A percentile compares a stretch with the other conserved stretches of the same genome.
These are phyloP conservation scores for Xerocomus minutiporus DNA, from an alignment of 1,284 basidiomycete species.

Conservation along the genomic window DNA sequence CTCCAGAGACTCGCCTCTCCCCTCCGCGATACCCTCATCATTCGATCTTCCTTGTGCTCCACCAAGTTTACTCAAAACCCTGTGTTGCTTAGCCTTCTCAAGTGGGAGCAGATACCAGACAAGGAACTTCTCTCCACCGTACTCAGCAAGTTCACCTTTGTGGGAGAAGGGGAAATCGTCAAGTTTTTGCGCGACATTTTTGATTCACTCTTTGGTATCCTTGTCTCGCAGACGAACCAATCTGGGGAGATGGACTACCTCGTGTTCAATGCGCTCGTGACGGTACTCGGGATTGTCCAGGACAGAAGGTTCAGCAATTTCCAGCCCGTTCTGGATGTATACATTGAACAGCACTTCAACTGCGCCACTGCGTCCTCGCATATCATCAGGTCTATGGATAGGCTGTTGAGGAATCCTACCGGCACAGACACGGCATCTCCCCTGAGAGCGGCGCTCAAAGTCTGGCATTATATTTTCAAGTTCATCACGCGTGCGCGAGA, in stretches of 20 bases:
- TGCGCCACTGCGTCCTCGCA: conserved; percentile 75
- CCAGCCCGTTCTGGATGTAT: conserved; percentile 87
- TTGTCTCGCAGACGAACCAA: conserved; percentile 73
- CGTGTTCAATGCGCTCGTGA: conserved; percentile 89
- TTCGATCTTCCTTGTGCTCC: conserved; percentile 90
- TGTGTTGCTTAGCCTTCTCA: conserved; percentile 76
- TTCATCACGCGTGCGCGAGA: conserved; percentile 88
- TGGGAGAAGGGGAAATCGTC: conserved; percentile 89
- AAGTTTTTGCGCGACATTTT: conserved; percentile 93
- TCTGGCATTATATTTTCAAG: conserved; percentile 95
- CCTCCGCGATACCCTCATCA: conserved; percentile 72
- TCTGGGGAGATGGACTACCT: conserved; percentile 78
- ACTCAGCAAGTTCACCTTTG: conserved; percentile 86
- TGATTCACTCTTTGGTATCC: conserved; percentile 88
- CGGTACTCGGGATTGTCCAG: conserved; percentile 84
- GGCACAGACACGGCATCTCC: conserved; percentile 71
- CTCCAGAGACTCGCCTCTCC: conserved; percentile 64
- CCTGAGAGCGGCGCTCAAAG: conserved; percentile 87
- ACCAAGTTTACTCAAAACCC: conserved; percentile 92
- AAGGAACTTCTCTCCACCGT: conserved; percentile 67
- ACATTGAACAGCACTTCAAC: conserved; percentile 87
- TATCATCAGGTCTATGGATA: conserved; percentile 84
- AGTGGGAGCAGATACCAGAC: conserved; percentile 76
- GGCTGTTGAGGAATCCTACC: conserved; percentile 72
- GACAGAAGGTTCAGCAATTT: conserved; percentile 97